These are phyloP conservation scores for Aeschynomene evenia DNA, from an alignment of 306 rosid genomes.

Conservation along the genomic window DNA sequence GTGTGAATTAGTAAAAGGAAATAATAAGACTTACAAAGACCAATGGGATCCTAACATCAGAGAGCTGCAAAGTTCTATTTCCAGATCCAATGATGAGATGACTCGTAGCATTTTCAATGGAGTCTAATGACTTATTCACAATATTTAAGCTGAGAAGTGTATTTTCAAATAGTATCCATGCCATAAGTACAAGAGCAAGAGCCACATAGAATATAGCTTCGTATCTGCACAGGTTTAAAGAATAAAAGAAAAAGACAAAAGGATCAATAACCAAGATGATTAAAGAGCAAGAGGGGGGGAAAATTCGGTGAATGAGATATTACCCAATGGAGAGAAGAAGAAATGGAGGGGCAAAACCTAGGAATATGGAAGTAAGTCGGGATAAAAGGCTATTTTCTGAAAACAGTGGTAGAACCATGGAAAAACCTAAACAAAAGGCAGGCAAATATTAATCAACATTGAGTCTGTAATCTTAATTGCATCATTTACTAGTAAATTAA, in stretches of 20 bases:
- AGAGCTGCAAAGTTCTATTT: conserved; percentile 70
- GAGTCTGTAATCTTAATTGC: conserved; percentile 24
- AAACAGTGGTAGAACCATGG: conserved; percentile 77
- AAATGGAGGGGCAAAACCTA: conserved; percentile 89
- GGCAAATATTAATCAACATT: conserved; percentile 25
- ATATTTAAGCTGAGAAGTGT: conserved; percentile 60
- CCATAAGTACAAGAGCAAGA: conserved; percentile 78
- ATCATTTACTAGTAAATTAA: conserved; percentile 15
- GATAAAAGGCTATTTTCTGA: conserved; percentile 75
- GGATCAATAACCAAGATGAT: conserved; percentile 1
- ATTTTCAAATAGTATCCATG: conserved; percentile 87
- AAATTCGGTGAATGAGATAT: conserved; percentile 17
- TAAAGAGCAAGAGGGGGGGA: background rate
- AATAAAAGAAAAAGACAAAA: background rate
- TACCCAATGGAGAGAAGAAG: conserved; percentile 96
- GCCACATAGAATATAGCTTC: conserved; percentile 88
- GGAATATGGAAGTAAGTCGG: conserved; percentile 79
- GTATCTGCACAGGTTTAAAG: conserved; percentile 57
- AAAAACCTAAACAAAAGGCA: conserved; percentile 56
- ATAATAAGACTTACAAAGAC: conserved; percentile 63
- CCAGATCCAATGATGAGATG: conserved; percentile 45
- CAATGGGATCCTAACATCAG: conserved; percentile 75
- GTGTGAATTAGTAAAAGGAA: conserved; percentile 14
- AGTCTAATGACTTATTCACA: conserved; percentile 43
- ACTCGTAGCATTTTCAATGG: conserved; percentile 38